These are phyloP conservation scores for Symmetrospora coprosmae DNA, from an alignment of 768 basidiomycete species.

Conservation along the genomic window DNA sequence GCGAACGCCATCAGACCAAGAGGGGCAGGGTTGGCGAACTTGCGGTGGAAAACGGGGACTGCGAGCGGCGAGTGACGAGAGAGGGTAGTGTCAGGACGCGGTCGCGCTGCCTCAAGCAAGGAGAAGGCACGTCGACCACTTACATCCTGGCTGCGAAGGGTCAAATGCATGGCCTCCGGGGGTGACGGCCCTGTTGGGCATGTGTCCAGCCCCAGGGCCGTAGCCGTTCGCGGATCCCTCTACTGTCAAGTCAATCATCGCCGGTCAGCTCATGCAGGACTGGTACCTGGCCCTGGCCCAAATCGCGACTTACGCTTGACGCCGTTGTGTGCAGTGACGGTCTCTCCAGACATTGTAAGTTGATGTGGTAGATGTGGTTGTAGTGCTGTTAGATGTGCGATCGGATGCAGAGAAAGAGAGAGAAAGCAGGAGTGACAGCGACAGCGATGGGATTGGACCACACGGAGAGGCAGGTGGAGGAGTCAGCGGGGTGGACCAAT, in stretches of 20 bases:
- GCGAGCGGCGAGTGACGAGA: slow-evolving; percentile 5
- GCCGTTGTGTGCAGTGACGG: slow-evolving; percentile 11
- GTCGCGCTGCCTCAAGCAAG: not conserved
- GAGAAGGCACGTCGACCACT: not conserved
- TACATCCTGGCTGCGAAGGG: not conserved
- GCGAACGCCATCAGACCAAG: slow-evolving; percentile 34
- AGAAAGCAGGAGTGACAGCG: no score
- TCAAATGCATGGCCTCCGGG: not conserved
- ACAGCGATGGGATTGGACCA: no score
- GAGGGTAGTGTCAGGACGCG: not conserved
- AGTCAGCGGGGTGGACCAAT: no score
- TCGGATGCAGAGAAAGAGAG: not conserved
- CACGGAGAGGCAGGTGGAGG: no score
- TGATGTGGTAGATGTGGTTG: not conserved
- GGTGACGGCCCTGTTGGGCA: no score
- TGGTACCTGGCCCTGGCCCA: not conserved
- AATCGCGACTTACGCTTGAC: slow-evolving; percentile 1
- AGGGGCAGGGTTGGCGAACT: slow-evolving; percentile 35
- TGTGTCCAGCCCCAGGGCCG: not conserved
- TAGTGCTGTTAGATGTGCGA: not conserved
- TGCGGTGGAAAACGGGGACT: slow-evolving; percentile 20
- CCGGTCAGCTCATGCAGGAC: not conserved
- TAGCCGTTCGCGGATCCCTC: not conserved
- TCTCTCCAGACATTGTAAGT: not conserved
- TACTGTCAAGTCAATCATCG: not conserved